These are phyloP conservation scores for Rhizopogon roseolus DNA, from an alignment of 768 basidiomycete species.

Conservation along the genomic window DNA sequence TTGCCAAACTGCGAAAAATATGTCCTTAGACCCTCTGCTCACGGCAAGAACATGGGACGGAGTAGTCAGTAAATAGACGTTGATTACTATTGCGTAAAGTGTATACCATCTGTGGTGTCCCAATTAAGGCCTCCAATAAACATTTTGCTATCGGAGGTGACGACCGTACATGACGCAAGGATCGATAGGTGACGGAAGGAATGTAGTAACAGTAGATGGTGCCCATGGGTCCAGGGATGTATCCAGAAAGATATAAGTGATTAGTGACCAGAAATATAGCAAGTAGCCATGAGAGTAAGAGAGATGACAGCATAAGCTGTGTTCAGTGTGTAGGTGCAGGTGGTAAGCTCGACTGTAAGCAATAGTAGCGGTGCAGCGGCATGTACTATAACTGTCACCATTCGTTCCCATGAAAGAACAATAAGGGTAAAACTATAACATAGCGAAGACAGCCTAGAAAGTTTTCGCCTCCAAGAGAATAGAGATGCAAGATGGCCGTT, in stretches of 20 bases:
- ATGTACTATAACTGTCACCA: constrained; percentile 9
- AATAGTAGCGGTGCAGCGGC: constrained; percentile 15
- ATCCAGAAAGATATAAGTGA: constrained; percentile 30
- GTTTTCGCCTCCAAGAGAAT: constrained; percentile 6
- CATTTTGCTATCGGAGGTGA: constrained; percentile 63
- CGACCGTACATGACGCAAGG: constrained; percentile 23
- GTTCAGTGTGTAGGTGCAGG: constrained; percentile 15
- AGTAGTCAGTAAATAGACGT: constrained; percentile 22
- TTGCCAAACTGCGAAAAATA: constrained; percentile 82
- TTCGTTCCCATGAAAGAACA: constrained; percentile 18
- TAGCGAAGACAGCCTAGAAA: constrained; percentile 9
- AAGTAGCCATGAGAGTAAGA: constrained; percentile 27
- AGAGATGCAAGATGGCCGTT: constrained; percentile 9
- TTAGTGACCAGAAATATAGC: constrained; percentile 30
- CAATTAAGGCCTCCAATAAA: constrained; percentile 89
- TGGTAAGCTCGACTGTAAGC: constrained; percentile 24
- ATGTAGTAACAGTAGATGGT: constrained; percentile 12
- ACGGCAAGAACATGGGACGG: constrained; percentile 14
- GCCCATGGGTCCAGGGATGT: constrained; percentile 30
- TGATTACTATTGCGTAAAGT: constrained; percentile 20
- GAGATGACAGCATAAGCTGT: constrained; percentile 20
- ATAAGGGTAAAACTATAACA: constrained; percentile 5
- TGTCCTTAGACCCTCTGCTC: constrained; percentile 54
- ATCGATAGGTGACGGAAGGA: constrained; percentile 17
- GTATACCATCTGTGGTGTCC: constrained; percentile 87